Base-by-base conservation (phyloP, 345 rosid genomes). In the Eucalyptus tenuipes region DNA sequence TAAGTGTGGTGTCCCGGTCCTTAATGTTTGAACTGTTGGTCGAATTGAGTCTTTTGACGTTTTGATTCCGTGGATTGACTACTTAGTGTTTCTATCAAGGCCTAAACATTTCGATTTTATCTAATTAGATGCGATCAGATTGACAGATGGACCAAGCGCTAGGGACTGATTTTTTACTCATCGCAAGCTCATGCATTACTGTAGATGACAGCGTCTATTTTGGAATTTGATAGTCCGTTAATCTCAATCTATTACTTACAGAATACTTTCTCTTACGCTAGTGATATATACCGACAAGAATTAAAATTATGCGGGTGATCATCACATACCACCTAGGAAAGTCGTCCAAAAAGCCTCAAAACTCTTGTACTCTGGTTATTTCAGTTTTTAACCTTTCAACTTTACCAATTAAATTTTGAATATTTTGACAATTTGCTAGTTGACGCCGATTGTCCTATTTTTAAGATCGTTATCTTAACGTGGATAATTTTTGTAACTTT, bases 391-490 rank as follows among this genome's bases (percentile, higher is more conserved):
- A 10, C 0, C 0, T 55, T 55, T 55, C 7, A 1, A 55, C 0
- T 55, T 24, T 24, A 4, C 3, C 3, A 24, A 24, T 2, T 55
- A 10, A 55, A 25, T 55, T 3, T 9, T 52, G 3, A 20, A 20
- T 52, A 4, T 52, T 52, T 52, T 52, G 25, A 52, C 4, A 52
- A 18, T 18, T 18, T 52, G 4, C 10, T 18, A 52, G 57, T 18
- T 52, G 5, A 55, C 0, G 6, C 6, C 1, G 3, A 5, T 24
- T 55, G 29, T 55, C 29, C 0, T 55, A 10, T 55, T 55, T 55
- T n/a, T n/a, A n/a, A n/a, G n/a, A 24, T 55, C 13, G 2, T 0
- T 0, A 0, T 0, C 0, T 3, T 55, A 55, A 55, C 27, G 0
- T 55, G 1, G 29, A 55, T 24, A 55, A 55, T 55, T 55, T 55